These are phyloP conservation scores for Chaetothyriales sp. DNA, from an alignment of 2,329 filamentous ascomycete species.

Conservation along the genomic window DNA sequence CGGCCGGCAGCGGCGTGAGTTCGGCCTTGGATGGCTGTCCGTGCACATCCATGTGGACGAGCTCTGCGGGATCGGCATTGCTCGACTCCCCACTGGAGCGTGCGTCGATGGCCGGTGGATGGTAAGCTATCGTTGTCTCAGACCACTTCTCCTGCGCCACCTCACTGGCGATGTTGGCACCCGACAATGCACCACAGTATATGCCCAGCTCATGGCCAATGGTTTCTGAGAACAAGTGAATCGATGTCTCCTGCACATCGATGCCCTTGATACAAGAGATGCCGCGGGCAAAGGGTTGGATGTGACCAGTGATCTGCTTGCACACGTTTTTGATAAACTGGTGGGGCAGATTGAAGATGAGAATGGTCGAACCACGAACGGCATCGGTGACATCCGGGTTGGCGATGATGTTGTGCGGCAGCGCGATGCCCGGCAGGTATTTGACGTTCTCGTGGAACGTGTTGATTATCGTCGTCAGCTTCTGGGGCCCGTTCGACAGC, in stretches of 20 bases:
- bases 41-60: conserved; percentile 55
- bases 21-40: conserved; percentile 54
- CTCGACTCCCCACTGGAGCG: conserved; percentile 45
- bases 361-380: conserved; percentile 70
- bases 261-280: conserved; percentile 98
- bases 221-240: conserved; percentile 85
- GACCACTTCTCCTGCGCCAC: conserved; percentile 94
- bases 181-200: conserved; percentile 89
- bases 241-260: conserved; percentile 72
- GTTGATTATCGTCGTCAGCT: conserved; percentile 88
- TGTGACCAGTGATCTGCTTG: conserved; percentile 70
- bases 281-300: conserved; percentile 79
- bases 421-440: conserved; percentile 77
- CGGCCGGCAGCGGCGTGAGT: conserved; percentile 61
- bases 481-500: conserved; percentile 55
- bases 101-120: conserved; percentile 79
- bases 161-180: conserved; percentile 91
- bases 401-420: conserved; percentile 70
- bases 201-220: conserved; percentile 86
- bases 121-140: conserved; percentile 93
- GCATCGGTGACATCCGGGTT: conserved; percentile 69
- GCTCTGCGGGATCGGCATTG: conserved; percentile 36
- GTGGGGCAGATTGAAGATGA: conserved; percentile 93
- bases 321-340: conserved; percentile 88
- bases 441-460: conserved; percentile 89